phyloP scores from a whole-genome alignment of 1,284 basidiomycete species.

The Amylostereum areolatum region DNA sequence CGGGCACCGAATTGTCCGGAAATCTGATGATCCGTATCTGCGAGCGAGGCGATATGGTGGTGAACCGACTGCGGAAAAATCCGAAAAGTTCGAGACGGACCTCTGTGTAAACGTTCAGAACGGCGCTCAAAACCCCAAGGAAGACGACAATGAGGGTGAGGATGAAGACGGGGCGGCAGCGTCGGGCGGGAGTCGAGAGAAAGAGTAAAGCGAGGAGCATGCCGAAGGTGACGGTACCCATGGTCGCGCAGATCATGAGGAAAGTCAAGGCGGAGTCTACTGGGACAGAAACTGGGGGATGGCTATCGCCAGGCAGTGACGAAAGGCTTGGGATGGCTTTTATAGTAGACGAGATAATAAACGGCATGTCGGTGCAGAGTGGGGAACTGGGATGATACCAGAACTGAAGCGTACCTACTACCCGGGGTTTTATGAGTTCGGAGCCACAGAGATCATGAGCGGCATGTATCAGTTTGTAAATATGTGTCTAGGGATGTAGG shows the following conservation, averaged over 20 bases:
- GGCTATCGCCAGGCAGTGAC: too few species aligned
- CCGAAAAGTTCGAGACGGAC: conserved; percentile 2
- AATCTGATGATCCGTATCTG: not conserved
- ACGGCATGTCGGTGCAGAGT: too few species aligned
- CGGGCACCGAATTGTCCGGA: not conserved
- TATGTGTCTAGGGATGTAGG: too few species aligned
- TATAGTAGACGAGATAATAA: too few species aligned
- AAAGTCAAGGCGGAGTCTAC: conserved; percentile 14
- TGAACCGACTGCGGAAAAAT: too few species aligned
- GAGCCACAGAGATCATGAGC: too few species aligned
- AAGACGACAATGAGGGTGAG: conserved; percentile 18
- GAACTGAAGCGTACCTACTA: too few species aligned
- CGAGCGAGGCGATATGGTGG: conserved; percentile 1
- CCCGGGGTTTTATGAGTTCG: too few species aligned
- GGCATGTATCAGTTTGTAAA: too few species aligned
- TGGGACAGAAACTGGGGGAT: too few species aligned
- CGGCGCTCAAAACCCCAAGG: conserved; percentile 12
- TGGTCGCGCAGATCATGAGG: conserved; percentile 15
- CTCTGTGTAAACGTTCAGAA: conserved; percentile 7
- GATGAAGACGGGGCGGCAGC: conserved; percentile 23
- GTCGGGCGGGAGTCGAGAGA: conserved; percentile 16
- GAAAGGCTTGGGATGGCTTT: too few species aligned
- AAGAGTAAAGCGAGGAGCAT: conserved; percentile 19
- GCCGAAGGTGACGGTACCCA: conserved; percentile 14
- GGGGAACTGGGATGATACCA: too few species aligned